Evolutionary conservation across 257 asterid species (phyloP).

Genomic region (Solanum clarkiae): DNA sequence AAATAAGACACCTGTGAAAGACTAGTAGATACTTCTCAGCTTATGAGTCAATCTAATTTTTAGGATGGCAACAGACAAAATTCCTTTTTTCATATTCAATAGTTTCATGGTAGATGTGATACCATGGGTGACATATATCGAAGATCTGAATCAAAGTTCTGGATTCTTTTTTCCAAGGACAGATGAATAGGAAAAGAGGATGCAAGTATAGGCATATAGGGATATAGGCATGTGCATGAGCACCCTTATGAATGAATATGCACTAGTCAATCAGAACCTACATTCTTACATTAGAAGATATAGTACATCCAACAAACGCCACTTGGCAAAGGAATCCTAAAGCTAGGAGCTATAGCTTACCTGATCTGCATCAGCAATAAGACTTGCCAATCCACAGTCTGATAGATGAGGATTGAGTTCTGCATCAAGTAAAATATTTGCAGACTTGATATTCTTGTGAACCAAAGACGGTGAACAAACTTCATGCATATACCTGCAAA

Average conservation of each 20-base stretch:
- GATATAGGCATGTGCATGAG: not conserved
- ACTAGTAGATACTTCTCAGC: not conserved
- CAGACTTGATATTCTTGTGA: constrained; percentile 83
- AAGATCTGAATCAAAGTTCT: not conserved
- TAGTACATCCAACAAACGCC: not conserved
- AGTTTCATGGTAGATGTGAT: not conserved
- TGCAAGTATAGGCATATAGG: not conserved
- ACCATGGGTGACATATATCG: not conserved
- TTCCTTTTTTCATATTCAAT: not conserved
- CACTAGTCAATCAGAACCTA: not conserved
- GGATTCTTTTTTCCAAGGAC: not conserved
- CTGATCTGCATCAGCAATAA: constrained; percentile 69
- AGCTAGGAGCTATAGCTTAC: constrained; percentile 13
- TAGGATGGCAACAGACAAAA: not conserved
- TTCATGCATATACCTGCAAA: constrained; percentile 86
- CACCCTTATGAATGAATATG: not conserved
- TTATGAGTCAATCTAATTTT: not conserved
- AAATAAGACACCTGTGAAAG: not conserved
- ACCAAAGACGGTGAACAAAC: constrained; percentile 82
- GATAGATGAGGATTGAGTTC: constrained; percentile 97
- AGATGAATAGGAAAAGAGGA: not conserved
- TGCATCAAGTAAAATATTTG: constrained; percentile 67
- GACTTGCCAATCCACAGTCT: constrained; percentile 72
- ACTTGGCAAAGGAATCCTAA: not conserved
- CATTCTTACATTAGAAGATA: not conserved